Base-by-base conservation (phyloP, 164 flowering plant genomes). In the Vitis amurensis region DNA sequence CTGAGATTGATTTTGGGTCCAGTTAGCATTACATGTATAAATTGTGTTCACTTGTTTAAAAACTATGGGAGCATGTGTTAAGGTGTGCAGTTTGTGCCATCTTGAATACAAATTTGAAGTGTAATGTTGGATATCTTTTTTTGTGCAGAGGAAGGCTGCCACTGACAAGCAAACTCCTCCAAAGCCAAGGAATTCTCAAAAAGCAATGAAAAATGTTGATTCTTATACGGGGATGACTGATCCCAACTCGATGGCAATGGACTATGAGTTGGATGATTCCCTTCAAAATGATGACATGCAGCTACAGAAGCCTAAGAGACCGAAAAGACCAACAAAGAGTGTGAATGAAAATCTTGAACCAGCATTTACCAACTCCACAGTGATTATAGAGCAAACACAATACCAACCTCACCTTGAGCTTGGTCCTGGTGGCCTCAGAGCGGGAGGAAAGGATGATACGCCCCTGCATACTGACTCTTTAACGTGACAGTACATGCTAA, bases 281-380 rank as follows among this genome's bases (percentile, higher is more conserved):
- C 61, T 44, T 49, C 77, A 73, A 52, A 66, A 74, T 63, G 48
- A 64, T 44, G 89, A 84, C 19, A 64, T 69, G 9, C 88, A 75
- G 66, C 67, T 66, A 13, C 84, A 79, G 69, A 91, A 78, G 73
- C 84, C 89, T 48, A 90, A 86, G 80, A 88, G 87, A 61, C 82
- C 76, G 58, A 91, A 89, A 80, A 87, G 96, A 66, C 88, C 89
- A 0, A 91, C 83, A 78, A 91, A 88, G 82, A 90, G 91, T 59
- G 86, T 89, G 23, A 90, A 91, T 72, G 93, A 88, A 70, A 85
- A 80, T 64, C 71, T 84, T 71, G 97, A 89, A 75, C 85, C 91
- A 4, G 88, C 89, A 62, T 78, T 77, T 59, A 75, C 79, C 16
- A 13, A 75, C 48, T 47, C 67, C 29, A 9, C 55, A 11, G 48